A percentile compares a stretch with the other conserved stretches of the same genome.
phyloP scores from a whole-genome alignment of 305 asterid species.

The Andrographis paniculata region DNA sequence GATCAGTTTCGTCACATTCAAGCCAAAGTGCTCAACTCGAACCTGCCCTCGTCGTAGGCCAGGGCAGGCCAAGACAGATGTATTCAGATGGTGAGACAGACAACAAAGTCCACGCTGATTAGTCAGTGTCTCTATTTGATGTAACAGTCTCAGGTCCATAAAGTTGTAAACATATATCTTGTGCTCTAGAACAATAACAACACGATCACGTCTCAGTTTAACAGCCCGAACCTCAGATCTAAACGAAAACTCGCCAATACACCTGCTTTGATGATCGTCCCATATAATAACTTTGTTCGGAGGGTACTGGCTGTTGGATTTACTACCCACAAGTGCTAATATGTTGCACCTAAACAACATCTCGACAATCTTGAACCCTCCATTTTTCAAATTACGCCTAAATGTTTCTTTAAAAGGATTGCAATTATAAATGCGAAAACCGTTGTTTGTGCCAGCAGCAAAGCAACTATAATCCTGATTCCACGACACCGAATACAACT shows the following conservation, averaged over 20 bases:
- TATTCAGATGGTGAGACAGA: conserved; percentile 69
- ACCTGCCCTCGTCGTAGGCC: conserved; percentile 82
- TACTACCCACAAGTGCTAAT: conserved; percentile 86
- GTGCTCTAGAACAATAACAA: conserved; percentile 86
- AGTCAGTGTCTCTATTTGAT: conserved; percentile 75
- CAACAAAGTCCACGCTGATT: conserved; percentile 90
- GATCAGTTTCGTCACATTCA: conserved; percentile 62
- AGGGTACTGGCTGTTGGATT: conserved; percentile 62
- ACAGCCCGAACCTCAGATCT: conserved; percentile 89
- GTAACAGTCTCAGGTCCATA: conserved; percentile 85
- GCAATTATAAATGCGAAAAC: conserved; percentile 85
- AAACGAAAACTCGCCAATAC: conserved; percentile 89
- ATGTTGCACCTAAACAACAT: conserved; percentile 89
- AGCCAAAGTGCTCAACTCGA: conserved; percentile 89
- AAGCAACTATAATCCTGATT: conserved; percentile 93
- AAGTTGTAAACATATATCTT: conserved; percentile 85
- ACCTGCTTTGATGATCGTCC: conserved; percentile 96
- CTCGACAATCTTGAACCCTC: conserved; percentile 87
- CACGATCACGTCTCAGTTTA: conserved; percentile 75
- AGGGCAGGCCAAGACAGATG: conserved; percentile 83
- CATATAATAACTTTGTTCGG: conserved; percentile 85
- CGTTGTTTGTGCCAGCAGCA: conserved; percentile 78
- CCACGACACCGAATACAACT: conserved; percentile 77
- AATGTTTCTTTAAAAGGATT: conserved; percentile 86
- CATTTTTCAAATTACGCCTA: conserved; percentile 79